Base-by-base conservation (phyloP, 148 eudicot species). In the Fagopyrum tataricum region DNA sequence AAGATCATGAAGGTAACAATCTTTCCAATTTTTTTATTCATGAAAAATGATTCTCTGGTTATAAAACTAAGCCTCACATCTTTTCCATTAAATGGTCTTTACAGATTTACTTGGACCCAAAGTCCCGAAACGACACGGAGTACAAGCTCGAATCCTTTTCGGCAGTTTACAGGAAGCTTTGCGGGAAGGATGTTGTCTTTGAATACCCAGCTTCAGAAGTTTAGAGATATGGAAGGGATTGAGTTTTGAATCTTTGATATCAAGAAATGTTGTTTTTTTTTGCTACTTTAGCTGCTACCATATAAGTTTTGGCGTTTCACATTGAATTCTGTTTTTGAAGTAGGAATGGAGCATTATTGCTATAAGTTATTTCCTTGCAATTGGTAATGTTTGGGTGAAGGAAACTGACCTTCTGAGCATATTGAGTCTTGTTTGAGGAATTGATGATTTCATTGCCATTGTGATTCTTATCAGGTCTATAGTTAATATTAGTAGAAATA, bases 81-180 rank as follows among this genome's bases (percentile, higher is more conserved):
- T 6, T 46, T 40, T 46, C 17, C 6, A 26, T 13, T n/a, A 4
- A 15, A 18, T 69, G 72, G 5, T 70, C 3, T 43, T 2, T 12
- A 1, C 14, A 70, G 72, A 23, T 70, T 8, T 70, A 14, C 26
- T 70, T 70, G 72, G 72, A 70, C 72, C 72, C 72, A 43, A 70
- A 70, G 72, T 14, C 72, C 20, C 48, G 72, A 6, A 70, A 70
- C n/a, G 72, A 70, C 6, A 70, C 72, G 3, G 72, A 70, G 51
- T 18, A 43, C 72, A 70, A 70, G 72, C 49, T 70, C 14, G 72
- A 70, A 70, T 70, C 72, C 13, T 70, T 43, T 23, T 70, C 72
- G 10, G 72, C 49, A 7, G 72, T 70, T 18, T 70, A 70, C 52
- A 70, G 49, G 72, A 70, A 70, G 52, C 72, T 70, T 46, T 70